Evolutionary conservation across 345 rosid species (phyloP), one percentile per base, ranked within the genome.

Genomic region (Rhizophora mangle): DNA sequence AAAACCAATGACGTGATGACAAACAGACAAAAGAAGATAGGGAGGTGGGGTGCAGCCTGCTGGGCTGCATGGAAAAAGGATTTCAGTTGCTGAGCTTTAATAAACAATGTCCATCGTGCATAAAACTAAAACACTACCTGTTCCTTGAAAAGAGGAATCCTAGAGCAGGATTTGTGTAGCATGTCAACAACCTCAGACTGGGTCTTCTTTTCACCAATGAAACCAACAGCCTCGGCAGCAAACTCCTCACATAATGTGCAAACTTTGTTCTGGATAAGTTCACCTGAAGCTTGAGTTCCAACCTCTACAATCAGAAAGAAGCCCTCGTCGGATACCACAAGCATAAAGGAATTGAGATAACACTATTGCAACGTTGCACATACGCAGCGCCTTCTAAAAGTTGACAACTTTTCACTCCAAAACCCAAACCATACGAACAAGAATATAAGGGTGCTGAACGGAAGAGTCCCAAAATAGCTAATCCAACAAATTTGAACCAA

Each of bases 171-270:
- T 34, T 36, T 52, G 74, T 87, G 92, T 75, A 96, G 96, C 5
- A 56, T 34, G 3, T 83, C 85, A 24, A 89, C 47, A n/a, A 96
- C 75, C 71, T 85, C 85, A 22, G 79, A 70, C 79, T 96, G 97
- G 64, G 97, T 96, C 71, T 82, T 75, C 67, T 96, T 88, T 46
- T 81, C 82, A 58, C 78, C 62, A 60, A 96, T 70, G 84, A 82
- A 92, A 72, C 63, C 84, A 70, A 90, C 76, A 78, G 96, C 88
- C 71, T 74, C 68, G 24, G 80, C 62, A 37, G 86, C 81, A 78
- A 80, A 96, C 68, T 92, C 95, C 84, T 96, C 92, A 69, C 98
- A 96, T 26, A 92, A 73, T 39, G 85, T 63, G 80, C 99, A 96
- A 6, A 89, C 72, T n/a, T 86, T 72, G 30, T 85, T 82, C 68